Conservation (phyloP, 1,139 yeast genomes). For the Ogataea hybrid region DNA sequence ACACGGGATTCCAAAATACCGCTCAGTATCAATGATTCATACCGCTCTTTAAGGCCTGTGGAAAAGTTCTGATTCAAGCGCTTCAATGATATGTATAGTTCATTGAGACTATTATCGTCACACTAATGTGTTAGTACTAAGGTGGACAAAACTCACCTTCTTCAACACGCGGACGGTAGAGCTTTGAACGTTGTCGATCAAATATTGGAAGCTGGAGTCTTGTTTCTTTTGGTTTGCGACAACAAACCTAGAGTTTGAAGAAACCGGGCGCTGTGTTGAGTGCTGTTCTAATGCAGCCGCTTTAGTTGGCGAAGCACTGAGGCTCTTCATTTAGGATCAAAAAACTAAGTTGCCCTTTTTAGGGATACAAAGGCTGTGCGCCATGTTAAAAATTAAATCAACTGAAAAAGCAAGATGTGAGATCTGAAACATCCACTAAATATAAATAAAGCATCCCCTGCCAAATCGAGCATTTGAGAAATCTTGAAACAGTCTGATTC, state of each 20-base stretch:
- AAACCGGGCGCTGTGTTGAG: constrained; percentile 1
- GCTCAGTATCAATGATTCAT: constrained; percentile 13
- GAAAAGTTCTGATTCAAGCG: constrained; percentile 18
- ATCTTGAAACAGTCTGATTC: constrained; percentile 7
- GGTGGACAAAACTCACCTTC: constrained; percentile 9
- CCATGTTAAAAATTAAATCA: constrained; percentile 16
- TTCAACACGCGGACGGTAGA: constrained; percentile 4
- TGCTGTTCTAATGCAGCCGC: constrained; percentile 4
- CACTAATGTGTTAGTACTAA: constrained; percentile 11
- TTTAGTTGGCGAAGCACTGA: constrained; percentile 13
- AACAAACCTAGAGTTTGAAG: constrained; percentile 9
- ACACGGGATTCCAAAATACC: constrained; percentile 12
- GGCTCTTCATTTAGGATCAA: constrained; percentile 8
- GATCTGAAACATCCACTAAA: constrained; percentile 13
- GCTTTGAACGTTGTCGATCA: constrained; percentile 14
- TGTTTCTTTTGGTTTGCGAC: constrained; percentile 12
- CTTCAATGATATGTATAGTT: constrained; percentile 10
- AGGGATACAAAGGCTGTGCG: constrained; percentile 6
- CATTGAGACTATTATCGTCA: constrained; percentile 12
- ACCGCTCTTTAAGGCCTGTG: constrained; percentile 8
- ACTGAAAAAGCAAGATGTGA: constrained; percentile 4
- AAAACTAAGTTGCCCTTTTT: constrained; percentile 3
- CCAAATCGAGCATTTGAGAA: not conserved
- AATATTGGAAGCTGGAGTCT: constrained; percentile 20
- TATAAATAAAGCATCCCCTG: not conserved